Evolutionary conservation across 2,329 filamentous ascomycete genomes (phyloP), one percentile per base, ranked within the genome.

Genomic region (Colletotrichum sp.): DNA sequence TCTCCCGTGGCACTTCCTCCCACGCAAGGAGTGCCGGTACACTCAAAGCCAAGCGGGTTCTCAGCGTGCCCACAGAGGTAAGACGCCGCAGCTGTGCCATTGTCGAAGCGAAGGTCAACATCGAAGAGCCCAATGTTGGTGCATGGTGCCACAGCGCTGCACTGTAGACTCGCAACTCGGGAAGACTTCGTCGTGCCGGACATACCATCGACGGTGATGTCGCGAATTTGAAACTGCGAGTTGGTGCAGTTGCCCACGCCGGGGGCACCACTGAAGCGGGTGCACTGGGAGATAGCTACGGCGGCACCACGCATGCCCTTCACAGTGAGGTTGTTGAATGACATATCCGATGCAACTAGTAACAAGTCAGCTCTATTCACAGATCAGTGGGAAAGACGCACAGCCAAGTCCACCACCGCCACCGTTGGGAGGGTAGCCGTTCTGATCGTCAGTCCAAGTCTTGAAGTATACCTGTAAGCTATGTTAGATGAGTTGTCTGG

Each of bases 371-470:
- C 44, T 52, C 44, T 24, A 0, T 52, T 52, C 44, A 52, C 6
- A 13, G 9, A 62, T 24, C 59, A 32, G 1, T 32, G 6, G 10
- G 59, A 8, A n/a, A 34, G 5, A 78, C 81, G 76, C 77, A 84
- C 83, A 86, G 8, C 88, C 88, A 0, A 86, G 79, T 2, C 88
- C 88, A 3, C 87, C 88, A 6, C 88, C 88, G 1, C 87, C 88
- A 15, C 88, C 87, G 63, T 90, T 89, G 0, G 87, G 88, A 3
- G 87, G 86, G 64, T 85, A 86, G 10, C 86, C 84, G 9, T 83
- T 83, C 32, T 82, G 84, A 10, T 86, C 84, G 26, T 84, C 86
- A 0, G 88, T 89, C 88, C 88, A 89, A 1, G 87, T 89, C 79
- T 90, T 89, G 75, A 89, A 80, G 76, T 88, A 88, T 8, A 79